Conservation (phyloP, 768 basidiomycete genomes). For the Arthromyces matolae region DNA sequence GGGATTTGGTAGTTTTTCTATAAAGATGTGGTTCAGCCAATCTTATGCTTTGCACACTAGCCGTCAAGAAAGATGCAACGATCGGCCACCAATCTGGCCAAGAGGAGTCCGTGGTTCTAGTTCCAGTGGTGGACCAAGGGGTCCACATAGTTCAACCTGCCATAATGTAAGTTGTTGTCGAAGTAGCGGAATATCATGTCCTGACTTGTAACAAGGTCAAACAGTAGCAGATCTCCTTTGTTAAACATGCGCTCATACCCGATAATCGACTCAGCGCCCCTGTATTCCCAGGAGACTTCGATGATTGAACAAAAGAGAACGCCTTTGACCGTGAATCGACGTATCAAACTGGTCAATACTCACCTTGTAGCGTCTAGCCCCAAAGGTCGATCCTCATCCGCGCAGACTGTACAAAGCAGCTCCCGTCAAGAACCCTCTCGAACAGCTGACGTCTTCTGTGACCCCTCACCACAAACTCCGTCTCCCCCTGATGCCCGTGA, state of each 20-base stretch:
- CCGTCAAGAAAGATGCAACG: too few species aligned
- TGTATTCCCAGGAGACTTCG: neutral
- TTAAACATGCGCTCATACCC: too few species aligned
- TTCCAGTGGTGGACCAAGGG: too few species aligned
- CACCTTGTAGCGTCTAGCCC: constrained; percentile 16
- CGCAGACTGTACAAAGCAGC: neutral
- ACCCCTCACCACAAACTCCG: neutral
- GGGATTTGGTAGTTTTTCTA: too few species aligned
- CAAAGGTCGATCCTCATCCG: constrained; percentile 10
- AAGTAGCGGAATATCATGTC: too few species aligned
- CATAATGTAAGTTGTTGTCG: too few species aligned
- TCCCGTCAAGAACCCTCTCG: constrained; percentile 4
- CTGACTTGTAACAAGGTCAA: too few species aligned
- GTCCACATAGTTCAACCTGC: too few species aligned
- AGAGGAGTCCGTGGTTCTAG: too few species aligned
- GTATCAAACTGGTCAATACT: neutral
- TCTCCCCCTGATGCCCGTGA: constrained; percentile 3
- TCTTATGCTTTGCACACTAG: too few species aligned
- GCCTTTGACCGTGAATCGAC: neutral
- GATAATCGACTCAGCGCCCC: neutral
- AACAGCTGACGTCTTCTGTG: constrained; percentile 16
- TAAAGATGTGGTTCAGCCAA: too few species aligned
- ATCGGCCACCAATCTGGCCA: too few species aligned
- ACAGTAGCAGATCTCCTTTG: neutral
- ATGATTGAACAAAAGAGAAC: neutral